Evolutionary conservation across 73 alveolate genomes (phyloP).

Genomic region (Tetrahymena thermophila): DNA sequence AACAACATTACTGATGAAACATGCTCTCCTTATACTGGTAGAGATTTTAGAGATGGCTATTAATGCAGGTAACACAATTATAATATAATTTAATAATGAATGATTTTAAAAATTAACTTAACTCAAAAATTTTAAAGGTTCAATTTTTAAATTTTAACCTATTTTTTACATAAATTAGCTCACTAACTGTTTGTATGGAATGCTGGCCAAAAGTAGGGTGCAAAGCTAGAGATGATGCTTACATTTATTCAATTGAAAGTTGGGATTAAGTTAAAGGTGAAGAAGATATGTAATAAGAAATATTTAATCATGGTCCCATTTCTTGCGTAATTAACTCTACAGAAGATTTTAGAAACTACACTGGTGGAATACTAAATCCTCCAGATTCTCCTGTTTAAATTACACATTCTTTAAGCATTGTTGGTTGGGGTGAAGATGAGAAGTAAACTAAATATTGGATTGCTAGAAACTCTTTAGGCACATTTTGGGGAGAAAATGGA

Average conservation of each 20-base stretch:
- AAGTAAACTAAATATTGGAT: conserved; percentile 80
- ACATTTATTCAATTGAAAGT: conserved; percentile 45
- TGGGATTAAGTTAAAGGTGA: conserved; percentile 66
- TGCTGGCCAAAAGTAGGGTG: conserved; percentile 21
- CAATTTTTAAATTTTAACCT: not conserved
- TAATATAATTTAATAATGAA: too few species aligned
- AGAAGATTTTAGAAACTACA: conserved; percentile 33
- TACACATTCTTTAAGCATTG: conserved; percentile 77
- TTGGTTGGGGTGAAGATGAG: conserved; percentile 85
- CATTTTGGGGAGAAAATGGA: conserved; percentile 88
- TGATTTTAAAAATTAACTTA: too few species aligned
- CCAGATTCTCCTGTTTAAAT: not conserved
- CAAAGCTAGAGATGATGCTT: conserved; percentile 22
- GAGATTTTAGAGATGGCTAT: conserved; percentile 39
- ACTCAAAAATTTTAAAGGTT: not conserved
- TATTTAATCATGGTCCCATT: conserved; percentile 87
- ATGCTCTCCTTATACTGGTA: conserved; percentile 59
- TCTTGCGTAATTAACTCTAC: conserved; percentile 69
- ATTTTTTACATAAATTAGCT: conserved; percentile 21
- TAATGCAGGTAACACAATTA: conserved; percentile 22
- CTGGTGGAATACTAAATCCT: conserved; percentile 52
- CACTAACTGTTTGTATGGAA: conserved; percentile 35
- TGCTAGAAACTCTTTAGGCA: conserved; percentile 90
- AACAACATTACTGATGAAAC: conserved; percentile 72
- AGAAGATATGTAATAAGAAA: conserved; percentile 78